Percentiles rank a stretch among this genome's conserved stretches.
These are phyloP conservation scores for Quercus bicolor DNA, from an alignment of 306 rosid species.

Conservation along the genomic window DNA sequence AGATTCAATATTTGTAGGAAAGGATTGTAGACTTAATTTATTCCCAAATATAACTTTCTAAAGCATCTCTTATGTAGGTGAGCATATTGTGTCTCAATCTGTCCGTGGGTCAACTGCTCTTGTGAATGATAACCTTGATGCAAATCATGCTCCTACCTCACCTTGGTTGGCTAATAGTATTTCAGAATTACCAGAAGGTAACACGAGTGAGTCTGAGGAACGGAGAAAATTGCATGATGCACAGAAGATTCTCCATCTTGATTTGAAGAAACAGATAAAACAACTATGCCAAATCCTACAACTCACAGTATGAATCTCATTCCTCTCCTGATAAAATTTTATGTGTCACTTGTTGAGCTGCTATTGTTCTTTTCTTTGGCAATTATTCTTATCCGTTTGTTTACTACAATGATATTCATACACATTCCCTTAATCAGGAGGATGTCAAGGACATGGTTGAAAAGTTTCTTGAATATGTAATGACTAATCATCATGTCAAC, in stretches of 20 bases:
- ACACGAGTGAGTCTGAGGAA: conserved; percentile 24
- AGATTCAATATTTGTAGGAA: conserved; percentile 7
- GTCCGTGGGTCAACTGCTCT: conserved; percentile 27
- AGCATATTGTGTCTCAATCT: conserved; percentile 29
- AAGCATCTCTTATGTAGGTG: conserved; percentile 41
- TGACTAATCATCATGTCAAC: conserved; percentile 53
- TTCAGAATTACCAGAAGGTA: conserved; percentile 12
- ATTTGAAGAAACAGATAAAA: conserved; percentile 38
- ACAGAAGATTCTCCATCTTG: conserved; percentile 35
- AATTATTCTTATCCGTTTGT: neutral
- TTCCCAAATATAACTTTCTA: conserved; percentile 25
- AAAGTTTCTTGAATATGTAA: conserved; percentile 56
- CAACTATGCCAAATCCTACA: conserved; percentile 40
- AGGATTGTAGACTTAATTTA: neutral
- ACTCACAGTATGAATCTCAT: conserved; percentile 37
- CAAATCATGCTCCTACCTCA: conserved; percentile 13
- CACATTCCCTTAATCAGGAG: conserved; percentile 48
- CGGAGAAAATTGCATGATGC: conserved; percentile 23
- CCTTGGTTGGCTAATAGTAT: neutral
- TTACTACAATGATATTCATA: conserved; percentile 6
- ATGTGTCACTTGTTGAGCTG: conserved; percentile 10
- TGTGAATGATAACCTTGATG: conserved; percentile 11
- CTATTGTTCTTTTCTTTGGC: neutral
- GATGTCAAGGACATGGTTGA: conserved; percentile 38
- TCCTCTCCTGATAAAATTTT: neutral